Percentiles rank a stretch among this genome's conserved stretches.
Conservation (phyloP, 2,329 filamentous ascomycete species). For the Fusarium phyllophilum region DNA sequence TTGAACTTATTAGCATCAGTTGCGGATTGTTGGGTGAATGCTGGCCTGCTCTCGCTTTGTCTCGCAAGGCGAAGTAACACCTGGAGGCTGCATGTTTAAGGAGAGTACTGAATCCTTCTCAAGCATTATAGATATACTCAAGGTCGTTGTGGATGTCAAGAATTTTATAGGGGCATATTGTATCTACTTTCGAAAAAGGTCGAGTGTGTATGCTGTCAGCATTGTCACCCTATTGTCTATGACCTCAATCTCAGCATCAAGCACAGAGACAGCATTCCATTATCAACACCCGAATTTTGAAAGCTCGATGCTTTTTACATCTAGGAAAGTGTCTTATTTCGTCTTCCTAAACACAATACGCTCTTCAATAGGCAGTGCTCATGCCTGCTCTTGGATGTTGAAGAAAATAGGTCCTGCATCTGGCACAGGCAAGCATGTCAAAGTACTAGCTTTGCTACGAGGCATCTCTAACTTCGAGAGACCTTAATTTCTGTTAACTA, state of each 20-base stretch:
- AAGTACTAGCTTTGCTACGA: background rate
- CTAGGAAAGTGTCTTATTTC: background rate
- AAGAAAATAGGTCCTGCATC: background rate
- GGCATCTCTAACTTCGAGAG: background rate
- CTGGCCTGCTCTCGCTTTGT: constrained; percentile 17
- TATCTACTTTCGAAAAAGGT: background rate
- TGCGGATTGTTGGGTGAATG: background rate
- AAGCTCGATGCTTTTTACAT: background rate
- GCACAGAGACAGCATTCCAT: background rate
- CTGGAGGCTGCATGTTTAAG: background rate
- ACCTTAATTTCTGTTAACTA: background rate
- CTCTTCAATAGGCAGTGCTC: background rate
- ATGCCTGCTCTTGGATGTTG: background rate
- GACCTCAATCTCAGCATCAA: constrained; percentile 3
- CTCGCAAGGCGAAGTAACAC: constrained; percentile 2
- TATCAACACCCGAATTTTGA: background rate
- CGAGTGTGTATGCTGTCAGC: constrained; percentile 8
- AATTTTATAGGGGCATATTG: background rate
- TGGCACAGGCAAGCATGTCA: background rate
- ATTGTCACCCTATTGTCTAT: constrained; percentile 11
- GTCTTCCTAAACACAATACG: background rate
- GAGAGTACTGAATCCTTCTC: background rate
- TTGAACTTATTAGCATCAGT: background rate
- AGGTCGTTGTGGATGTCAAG: background rate
- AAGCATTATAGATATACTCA: too few relatives aligned